Evolutionary conservation across 2,329 filamentous ascomycete genomes (phyloP).

Genomic region (Xylariomycetidae sp.): DNA sequence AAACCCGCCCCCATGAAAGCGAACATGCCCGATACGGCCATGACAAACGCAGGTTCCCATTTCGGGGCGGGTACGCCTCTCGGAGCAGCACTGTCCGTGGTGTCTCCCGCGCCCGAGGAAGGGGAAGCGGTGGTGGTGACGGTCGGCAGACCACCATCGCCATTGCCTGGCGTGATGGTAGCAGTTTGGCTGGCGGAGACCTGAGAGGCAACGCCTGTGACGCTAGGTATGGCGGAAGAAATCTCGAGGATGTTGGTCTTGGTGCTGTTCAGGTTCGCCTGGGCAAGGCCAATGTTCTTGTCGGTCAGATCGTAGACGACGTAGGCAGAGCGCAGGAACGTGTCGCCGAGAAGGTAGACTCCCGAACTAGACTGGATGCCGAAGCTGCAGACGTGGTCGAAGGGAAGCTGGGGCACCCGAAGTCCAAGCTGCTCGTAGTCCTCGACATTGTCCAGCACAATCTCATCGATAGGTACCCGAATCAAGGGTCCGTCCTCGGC

Average conservation of each 20-base stretch:
- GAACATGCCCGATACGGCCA: conserved; percentile 16
- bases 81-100: conserved; percentile 11
- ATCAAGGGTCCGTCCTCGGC: conserved; percentile 27
- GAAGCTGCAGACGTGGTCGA: conserved; percentile 45
- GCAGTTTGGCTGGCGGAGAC: conserved; percentile 16
- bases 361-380: conserved; percentile 40
- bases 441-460: conserved; percentile 34
- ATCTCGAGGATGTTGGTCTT: conserved; percentile 41
- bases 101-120: conserved; percentile 1
- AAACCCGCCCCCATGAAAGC: conserved; percentile 22
- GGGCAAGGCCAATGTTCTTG: conserved; percentile 44
- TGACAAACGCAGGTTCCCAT: conserved; percentile 17
- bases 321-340: conserved; percentile 43
- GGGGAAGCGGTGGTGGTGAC: conserved; percentile 8
- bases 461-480: conserved; percentile 25
- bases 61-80: conserved; percentile 13
- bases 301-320: conserved; percentile 50
- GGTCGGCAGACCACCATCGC: conserved; percentile 7
- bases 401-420: conserved; percentile 27
- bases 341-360: conserved; percentile 40
- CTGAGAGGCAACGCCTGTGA: conserved; percentile 38
- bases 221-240: conserved; percentile 33
- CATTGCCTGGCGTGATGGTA: conserved; percentile 11
- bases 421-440: conserved; percentile 16
- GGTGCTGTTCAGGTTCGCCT: conserved; percentile 44